Conservation (phyloP, 2,329 filamentous ascomycete species). For the Aspergillus sp. region DNA sequence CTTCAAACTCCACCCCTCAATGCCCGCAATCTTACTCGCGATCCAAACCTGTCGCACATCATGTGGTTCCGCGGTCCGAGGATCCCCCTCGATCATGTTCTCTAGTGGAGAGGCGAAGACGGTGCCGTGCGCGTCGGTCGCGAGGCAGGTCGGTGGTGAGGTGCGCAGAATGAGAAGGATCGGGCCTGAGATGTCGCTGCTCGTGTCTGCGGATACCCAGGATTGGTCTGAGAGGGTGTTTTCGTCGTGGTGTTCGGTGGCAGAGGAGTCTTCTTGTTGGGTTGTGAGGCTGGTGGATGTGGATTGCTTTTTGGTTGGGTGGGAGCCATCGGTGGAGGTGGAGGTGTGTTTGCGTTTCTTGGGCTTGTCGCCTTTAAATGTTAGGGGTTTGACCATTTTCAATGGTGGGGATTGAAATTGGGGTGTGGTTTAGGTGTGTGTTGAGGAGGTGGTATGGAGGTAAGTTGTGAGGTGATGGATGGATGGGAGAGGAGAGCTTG, state of each 20-base stretch:
- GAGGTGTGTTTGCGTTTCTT: constrained; percentile 84
- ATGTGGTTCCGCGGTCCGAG: constrained; percentile 86
- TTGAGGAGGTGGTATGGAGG: not conserved
- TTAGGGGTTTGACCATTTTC: constrained; percentile 71
- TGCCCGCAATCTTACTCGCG: constrained; percentile 78
- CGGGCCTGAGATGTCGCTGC: constrained; percentile 76
- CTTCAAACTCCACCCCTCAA: constrained; percentile 81
- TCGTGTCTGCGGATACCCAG: constrained; percentile 83
- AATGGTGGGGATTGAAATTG: constrained; percentile 5
- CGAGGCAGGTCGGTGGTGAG: constrained; percentile 70
- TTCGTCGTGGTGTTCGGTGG: constrained; percentile 43
- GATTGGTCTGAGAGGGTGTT: constrained; percentile 63
- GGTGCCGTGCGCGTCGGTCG: constrained; percentile 82
- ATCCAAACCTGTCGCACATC: constrained; percentile 97
- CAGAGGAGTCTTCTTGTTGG: constrained; percentile 28
- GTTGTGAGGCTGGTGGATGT: not conserved
- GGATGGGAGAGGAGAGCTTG: constrained; percentile 5
- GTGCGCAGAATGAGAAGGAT: constrained; percentile 81
- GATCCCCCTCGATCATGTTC: constrained; percentile 83
- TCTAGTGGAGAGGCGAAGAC: constrained; percentile 81
- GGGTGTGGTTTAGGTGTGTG: not conserved
- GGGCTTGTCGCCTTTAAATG: constrained; percentile 94
- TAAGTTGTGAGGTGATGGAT: not conserved
- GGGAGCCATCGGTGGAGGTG: constrained; percentile 45
- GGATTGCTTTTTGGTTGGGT: constrained; percentile 29